Conservation (phyloP, 2,329 filamentous ascomycete genomes). For the Aureobasidium sp. region DNA sequence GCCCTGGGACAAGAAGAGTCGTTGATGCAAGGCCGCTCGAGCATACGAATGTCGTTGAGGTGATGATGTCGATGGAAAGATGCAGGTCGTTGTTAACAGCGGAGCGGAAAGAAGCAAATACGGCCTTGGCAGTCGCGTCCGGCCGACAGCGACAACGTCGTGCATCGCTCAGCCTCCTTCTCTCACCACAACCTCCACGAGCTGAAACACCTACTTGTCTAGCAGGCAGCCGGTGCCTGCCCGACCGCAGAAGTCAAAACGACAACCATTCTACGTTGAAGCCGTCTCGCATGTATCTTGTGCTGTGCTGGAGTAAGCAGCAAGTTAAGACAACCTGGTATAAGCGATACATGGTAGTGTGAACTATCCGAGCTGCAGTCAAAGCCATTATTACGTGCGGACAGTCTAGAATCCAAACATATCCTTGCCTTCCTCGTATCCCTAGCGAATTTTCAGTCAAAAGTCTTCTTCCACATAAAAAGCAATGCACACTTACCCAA, state of each 20-base stretch:
- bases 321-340: not conserved
- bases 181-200: not conserved
- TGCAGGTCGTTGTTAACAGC: not conserved
- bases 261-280: too few species aligned
- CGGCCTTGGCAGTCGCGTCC: not conserved
- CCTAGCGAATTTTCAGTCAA: not conserved
- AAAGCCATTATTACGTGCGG: not conserved
- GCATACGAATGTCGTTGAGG: not conserved
- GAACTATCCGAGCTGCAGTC: not conserved
- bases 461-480: not conserved
- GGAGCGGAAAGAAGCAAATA: not conserved
- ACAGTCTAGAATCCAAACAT: conserved; percentile 34
- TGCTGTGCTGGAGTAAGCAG: too few species aligned
- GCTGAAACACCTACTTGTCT: too few species aligned
- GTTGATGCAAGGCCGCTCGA: not conserved
- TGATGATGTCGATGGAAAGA: not conserved
- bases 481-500: conserved; percentile 12
- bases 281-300: too few species aligned
- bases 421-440: conserved; percentile 38
- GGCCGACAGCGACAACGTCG: not conserved
- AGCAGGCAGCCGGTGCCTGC: too few species aligned
- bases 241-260: too few species aligned
- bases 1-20: not conserved
- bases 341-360: not conserved
- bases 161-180: not conserved